Conservation (phyloP, 179 eudicot species). For the Amaranthus tricolor region DNA sequence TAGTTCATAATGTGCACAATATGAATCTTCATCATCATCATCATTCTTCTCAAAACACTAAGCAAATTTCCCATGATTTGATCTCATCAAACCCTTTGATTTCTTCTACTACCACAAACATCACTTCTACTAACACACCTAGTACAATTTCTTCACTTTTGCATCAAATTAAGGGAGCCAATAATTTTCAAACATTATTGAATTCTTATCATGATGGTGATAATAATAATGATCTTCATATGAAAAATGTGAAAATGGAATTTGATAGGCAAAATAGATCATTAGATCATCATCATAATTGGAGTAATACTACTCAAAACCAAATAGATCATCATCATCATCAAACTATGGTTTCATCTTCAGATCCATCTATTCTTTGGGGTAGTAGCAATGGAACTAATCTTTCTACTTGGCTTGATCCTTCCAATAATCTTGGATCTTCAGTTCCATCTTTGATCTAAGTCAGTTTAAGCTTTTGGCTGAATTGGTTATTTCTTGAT, state of each 20-base stretch:
- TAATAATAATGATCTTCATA: slow-evolving; percentile 18
- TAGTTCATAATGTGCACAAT: slow-evolving; percentile 14
- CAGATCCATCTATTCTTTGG: slow-evolving; percentile 54
- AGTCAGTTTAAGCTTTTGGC: not conserved
- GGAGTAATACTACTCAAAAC: slow-evolving; percentile 28
- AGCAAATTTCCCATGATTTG: slow-evolving; percentile 36
- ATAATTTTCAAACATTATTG: slow-evolving; percentile 33
- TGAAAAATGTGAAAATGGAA: slow-evolving; percentile 39
- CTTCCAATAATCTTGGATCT: slow-evolving; percentile 49
- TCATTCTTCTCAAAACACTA: slow-evolving; percentile 1
- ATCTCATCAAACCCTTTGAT: slow-evolving; percentile 33
- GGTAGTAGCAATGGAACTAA: slow-evolving; percentile 23
- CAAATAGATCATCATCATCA: slow-evolving; percentile 26
- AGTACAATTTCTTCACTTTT: no score
- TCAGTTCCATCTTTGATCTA: slow-evolving; percentile 77
- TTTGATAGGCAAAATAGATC: slow-evolving; percentile 36
- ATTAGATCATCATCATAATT: slow-evolving; percentile 15
- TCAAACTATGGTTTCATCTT: slow-evolving; percentile 16
- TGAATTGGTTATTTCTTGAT: no score
- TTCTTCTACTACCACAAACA: not conserved
- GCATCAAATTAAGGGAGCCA: slow-evolving; percentile 33
- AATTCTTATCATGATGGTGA: slow-evolving; percentile 28
- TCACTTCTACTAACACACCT: no score
- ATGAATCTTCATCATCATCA: slow-evolving; percentile 16
- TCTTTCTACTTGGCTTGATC: slow-evolving; percentile 71